Conservation (phyloP, 2,329 filamentous ascomycete genomes). For the Xylaria sp. region DNA sequence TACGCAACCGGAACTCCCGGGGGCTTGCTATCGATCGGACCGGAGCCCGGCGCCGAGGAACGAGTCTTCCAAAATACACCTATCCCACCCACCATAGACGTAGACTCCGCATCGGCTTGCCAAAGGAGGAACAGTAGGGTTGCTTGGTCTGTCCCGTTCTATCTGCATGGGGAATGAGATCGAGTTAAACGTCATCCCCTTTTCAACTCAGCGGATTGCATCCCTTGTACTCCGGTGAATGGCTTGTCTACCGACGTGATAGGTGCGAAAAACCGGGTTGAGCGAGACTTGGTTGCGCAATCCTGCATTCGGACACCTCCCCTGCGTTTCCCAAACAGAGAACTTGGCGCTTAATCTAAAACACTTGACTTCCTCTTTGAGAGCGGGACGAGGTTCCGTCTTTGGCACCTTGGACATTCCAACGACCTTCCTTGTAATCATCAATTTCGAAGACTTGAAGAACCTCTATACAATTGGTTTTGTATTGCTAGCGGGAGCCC, state of each 20-base stretch:
- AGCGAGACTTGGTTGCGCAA: background rate
- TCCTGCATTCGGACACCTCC: conserved; percentile 13
- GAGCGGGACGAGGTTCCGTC: conserved; percentile 18
- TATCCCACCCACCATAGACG: background rate
- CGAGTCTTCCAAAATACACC: background rate
- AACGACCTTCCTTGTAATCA: background rate
- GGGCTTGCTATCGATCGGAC: background rate
- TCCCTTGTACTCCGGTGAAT: background rate
- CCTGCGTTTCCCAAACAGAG: conserved; percentile 19
- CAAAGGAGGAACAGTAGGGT: background rate
- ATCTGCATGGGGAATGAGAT: background rate
- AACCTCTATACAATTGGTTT: too few species aligned
- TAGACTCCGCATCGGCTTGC: background rate
- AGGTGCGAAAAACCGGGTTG: conserved; percentile 16
- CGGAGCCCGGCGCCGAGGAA: background rate
- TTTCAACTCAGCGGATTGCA: background rate
- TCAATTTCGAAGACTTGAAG: background rate
- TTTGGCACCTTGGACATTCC: background rate
- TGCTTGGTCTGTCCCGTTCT: background rate
- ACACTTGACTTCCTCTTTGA: conserved; percentile 18
- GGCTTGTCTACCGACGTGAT: conserved; percentile 9
- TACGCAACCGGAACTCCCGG: background rate
- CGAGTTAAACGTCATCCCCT: background rate
- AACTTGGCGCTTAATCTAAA: conserved; percentile 7
- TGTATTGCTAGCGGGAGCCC: too few species aligned